phyloP scores from a whole-genome alignment of 768 basidiomycete genomes.

The Tephrocybe rancida region DNA sequence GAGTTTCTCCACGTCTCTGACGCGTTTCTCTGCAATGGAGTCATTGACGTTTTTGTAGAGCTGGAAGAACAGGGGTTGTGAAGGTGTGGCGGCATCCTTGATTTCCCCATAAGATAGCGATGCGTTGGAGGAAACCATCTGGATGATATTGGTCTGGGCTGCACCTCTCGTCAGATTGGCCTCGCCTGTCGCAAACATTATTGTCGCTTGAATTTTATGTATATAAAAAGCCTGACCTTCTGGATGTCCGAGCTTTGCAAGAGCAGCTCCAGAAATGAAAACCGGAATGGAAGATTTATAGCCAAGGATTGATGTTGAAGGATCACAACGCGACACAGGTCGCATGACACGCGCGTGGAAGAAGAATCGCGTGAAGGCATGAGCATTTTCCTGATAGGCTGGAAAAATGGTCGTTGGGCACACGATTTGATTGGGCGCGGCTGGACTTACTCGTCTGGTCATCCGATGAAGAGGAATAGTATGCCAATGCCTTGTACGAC shows the following conservation, averaged over 20 bases:
- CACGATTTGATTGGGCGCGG: neutral
- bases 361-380: conserved; percentile 85
- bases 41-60: conserved; percentile 84
- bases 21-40: conserved; percentile 62
- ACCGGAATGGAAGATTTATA: conserved; percentile 74
- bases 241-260: conserved; percentile 88
- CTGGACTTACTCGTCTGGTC: conserved; percentile 73
- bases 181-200: conserved; percentile 57
- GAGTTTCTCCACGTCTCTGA: conserved; percentile 68
- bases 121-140: conserved; percentile 84
- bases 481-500: conserved; percentile 75
- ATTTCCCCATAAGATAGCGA: conserved; percentile 69
- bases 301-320: conserved; percentile 76
- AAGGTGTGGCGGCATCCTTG: conserved; percentile 51
- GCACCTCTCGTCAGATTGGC: conserved; percentile 78
- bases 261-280: conserved; percentile 82
- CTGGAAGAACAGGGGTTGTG: conserved; percentile 78
- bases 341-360: conserved; percentile 85
- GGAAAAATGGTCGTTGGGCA: conserved; percentile 19
- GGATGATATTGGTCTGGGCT: conserved; percentile 68
- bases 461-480: conserved; percentile 86
- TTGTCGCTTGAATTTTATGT: conserved; percentile 1
- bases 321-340: conserved; percentile 61
- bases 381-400: conserved; percentile 72
- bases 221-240: conserved; percentile 38